phyloP scores from a whole-genome alignment of 176 grass and related monocot species.

The Phragmites australis region DNA sequence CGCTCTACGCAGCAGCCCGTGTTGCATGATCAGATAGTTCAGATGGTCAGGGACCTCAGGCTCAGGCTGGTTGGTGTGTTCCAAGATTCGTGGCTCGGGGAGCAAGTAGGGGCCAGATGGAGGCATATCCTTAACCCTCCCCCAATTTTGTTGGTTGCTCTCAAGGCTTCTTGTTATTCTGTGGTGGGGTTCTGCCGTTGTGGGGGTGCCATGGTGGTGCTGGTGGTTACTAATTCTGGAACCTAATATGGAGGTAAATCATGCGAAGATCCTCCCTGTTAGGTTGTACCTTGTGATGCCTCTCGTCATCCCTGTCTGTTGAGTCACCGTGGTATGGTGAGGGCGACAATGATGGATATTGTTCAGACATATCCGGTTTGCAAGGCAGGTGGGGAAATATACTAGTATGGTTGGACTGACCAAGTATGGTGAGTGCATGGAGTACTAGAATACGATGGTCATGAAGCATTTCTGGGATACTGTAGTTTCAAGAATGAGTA shows the following conservation, averaged over 20 bases:
- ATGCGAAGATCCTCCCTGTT: conserved; percentile 10
- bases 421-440: background rate
- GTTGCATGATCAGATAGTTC: conserved; percentile 45
- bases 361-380: background rate
- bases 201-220: conserved; percentile 35
- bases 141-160: conserved; percentile 6
- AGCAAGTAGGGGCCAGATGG: conserved; percentile 47
- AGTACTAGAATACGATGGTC: background rate
- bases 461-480: background rate
- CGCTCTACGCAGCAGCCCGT: conserved; percentile 38
- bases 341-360: background rate
- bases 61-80: conserved; percentile 42
- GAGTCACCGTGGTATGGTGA: background rate
- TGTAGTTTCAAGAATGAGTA: background rate
- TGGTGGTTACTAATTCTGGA: conserved; percentile 33
- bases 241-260: conserved; percentile 6
- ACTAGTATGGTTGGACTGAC: background rate
- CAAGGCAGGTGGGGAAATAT: background rate
- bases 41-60: conserved; percentile 46
- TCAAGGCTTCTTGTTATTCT: conserved; percentile 24
- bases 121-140: conserved; percentile 50
- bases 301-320: conserved; percentile 10
- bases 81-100: conserved; percentile 51
- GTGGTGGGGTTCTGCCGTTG: conserved; percentile 41
- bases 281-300: background rate